These are phyloP conservation scores for Berkeleyomyces basicola DNA, from an alignment of 2,329 filamentous ascomycete species.

Conservation along the genomic window DNA sequence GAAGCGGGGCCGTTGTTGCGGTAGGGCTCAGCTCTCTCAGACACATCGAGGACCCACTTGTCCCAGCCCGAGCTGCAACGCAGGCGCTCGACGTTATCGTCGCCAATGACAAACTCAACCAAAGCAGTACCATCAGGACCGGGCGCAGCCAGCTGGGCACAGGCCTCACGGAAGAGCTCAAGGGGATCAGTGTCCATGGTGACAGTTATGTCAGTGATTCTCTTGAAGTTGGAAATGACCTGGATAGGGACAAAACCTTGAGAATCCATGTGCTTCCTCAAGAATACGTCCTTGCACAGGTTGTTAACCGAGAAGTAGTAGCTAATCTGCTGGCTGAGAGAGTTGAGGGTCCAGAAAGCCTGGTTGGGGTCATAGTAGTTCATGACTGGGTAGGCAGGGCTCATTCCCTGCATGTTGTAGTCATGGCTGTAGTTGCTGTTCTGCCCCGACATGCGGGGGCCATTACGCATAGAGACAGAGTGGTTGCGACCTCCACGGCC, in stretches of 20 bases:
- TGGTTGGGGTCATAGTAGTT: slow-evolving; percentile 13
- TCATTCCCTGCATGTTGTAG: slow-evolving; percentile 26
- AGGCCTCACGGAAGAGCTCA: slow-evolving; percentile 20
- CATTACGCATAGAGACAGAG: slow-evolving; percentile 25
- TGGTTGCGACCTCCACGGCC: slow-evolving; percentile 18
- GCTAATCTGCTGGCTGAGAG: slow-evolving; percentile 43
- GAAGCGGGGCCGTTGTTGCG: slow-evolving; percentile 51
- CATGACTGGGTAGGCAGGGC: slow-evolving; percentile 19
- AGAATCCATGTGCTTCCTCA: slow-evolving; percentile 84
- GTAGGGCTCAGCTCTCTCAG: slow-evolving; percentile 55
- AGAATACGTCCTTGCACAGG: slow-evolving; percentile 77
- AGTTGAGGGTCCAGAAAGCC: slow-evolving; percentile 23
- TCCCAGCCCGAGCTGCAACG: slow-evolving; percentile 62
- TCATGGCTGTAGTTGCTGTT: slow-evolving; percentile 20
- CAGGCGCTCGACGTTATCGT: slow-evolving; percentile 64
- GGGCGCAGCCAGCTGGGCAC: slow-evolving; percentile 51
- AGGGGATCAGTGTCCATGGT: slow-evolving; percentile 12
- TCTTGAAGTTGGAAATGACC: slow-evolving; percentile 73
- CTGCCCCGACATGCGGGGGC: slow-evolving; percentile 14
- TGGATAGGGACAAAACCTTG: slow-evolving; percentile 76
- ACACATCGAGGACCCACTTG: slow-evolving; percentile 57
- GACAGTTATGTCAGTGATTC: slow-evolving; percentile 49
- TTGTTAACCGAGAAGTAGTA: slow-evolving; percentile 98
- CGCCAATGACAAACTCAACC: slow-evolving; percentile 59
- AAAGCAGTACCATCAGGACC: slow-evolving; percentile 39